Evolutionary conservation across 2,329 filamentous ascomycete species (phyloP).

Genomic region (Aspergillus flavus): DNA sequence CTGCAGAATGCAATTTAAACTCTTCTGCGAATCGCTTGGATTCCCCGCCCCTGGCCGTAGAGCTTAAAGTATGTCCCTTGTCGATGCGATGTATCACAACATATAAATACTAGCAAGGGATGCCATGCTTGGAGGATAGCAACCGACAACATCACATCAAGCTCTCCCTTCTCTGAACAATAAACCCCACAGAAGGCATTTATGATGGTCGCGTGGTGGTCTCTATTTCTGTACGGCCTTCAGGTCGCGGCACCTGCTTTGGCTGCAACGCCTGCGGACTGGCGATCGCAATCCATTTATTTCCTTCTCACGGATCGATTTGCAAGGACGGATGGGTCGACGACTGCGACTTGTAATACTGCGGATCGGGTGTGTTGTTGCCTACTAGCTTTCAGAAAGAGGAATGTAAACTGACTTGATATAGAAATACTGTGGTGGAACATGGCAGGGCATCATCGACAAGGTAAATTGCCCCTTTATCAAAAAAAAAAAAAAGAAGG

Average conservation of each 20-base stretch:
- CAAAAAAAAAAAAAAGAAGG: too few relatives aligned
- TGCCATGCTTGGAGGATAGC: not conserved
- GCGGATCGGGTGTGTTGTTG: constrained; percentile 22
- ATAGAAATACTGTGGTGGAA: constrained; percentile 51
- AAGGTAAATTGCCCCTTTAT: constrained; percentile 23
- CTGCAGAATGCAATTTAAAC: not conserved
- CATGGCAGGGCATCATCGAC: constrained; percentile 52
- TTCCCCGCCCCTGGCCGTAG: not conserved
- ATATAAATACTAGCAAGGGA: not conserved
- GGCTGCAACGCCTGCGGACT: constrained; percentile 38
- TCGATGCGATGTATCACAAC: not conserved
- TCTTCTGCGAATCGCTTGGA: not conserved
- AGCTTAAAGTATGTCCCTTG: not conserved
- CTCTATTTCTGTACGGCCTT: constrained; percentile 20
- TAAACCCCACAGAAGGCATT: not conserved
- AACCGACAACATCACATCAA: not conserved
- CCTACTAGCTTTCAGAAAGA: not conserved
- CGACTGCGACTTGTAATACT: constrained; percentile 34
- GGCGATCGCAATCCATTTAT: constrained; percentile 49
- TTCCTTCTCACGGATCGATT: constrained; percentile 52
- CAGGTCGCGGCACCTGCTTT: constrained; percentile 24
- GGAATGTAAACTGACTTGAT: not conserved
- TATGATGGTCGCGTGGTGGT: constrained; percentile 24
- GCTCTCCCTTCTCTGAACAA: not conserved
- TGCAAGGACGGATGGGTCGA: constrained; percentile 43